Evolutionary conservation across 306 rosid species (phyloP), one percentile per base, ranked within the genome.

Genomic region (Mimosa bimucronata): DNA sequence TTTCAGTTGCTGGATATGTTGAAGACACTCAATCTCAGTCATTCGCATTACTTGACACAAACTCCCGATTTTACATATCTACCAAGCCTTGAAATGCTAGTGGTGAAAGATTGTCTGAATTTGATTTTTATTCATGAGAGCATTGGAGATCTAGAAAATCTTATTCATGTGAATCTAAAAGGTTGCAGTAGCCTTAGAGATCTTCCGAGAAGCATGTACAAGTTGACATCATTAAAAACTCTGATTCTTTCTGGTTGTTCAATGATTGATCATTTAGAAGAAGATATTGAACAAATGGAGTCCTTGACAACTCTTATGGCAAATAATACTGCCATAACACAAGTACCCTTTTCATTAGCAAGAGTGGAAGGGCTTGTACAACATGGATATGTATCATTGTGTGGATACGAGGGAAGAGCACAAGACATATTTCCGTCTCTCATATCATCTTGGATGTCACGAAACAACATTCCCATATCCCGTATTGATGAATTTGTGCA

Each of bases 171-270:
- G 55, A 78, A 83, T 78, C 68, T 83, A 48, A 28, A 61, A 14
- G 60, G 45, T 23, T 83, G 86, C 48, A 74, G 45, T 8, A 23
- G 67, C 62, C 83, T 83, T 25, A 19, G 5, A 5, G n/a, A 45
- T 78, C 80, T 78, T 0, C 80, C 86, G 12, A 19, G 38, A 6
- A 10, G 15, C 4, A 15, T 13, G 2, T 66, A 83, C 58, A 57
- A 61, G 73, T 66, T 90, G 41, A 83, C 83, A 12, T 77, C 84
- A 26, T 6, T 90, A 12, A n/a, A 73, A 77, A 75, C 81, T 53
- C 87, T 90, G 7, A 79, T 83, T 57, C 64, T 88, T 67, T 83
- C 82, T 29, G 90, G 91, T 10, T 83, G 83, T 81, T 68, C 81
- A 19, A 81, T 53, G 19, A 75, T 90, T 25, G 79, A 62, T 14